Conservation (phyloP, 306 rosid genomes). For the Cucurbita moschata region DNA sequence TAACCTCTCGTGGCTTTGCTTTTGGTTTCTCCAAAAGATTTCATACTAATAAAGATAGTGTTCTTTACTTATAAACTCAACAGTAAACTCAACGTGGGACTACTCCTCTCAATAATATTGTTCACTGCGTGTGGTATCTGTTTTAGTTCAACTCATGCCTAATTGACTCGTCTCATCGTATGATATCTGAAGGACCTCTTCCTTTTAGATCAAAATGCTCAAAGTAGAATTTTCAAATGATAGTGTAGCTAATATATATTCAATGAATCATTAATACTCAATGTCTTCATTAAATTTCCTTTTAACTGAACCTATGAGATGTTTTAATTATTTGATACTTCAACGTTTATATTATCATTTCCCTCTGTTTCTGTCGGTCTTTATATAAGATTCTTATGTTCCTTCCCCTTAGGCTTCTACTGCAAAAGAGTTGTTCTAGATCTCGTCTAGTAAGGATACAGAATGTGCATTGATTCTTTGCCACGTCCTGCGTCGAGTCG, state of each 20-base stretch:
- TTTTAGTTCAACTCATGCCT: not conserved
- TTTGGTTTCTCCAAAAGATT: no score
- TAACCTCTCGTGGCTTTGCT: no score
- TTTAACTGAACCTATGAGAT: not conserved
- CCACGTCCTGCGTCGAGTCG: conserved; percentile 63
- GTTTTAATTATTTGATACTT: not conserved
- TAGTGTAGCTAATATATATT: not conserved
- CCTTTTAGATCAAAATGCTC: not conserved
- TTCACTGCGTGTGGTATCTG: not conserved
- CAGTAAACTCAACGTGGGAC: no score
- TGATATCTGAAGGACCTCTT: not conserved
- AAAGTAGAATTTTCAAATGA: not conserved
- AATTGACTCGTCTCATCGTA: not conserved
- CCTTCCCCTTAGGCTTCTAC: conserved; percentile 15
- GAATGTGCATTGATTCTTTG: conserved; percentile 44
- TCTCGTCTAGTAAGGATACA: conserved; percentile 16
- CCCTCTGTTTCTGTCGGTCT: not conserved
- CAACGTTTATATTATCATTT: not conserved
- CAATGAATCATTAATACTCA: not conserved
- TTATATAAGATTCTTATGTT: not conserved
- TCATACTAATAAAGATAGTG: no score
- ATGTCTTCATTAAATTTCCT: not conserved
- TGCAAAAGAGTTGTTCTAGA: conserved; percentile 42
- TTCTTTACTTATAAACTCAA: no score
- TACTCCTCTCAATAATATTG: no score